Base-by-base conservation (phyloP, 2,329 filamentous ascomycete species). In the Exophiala mesophila region DNA sequence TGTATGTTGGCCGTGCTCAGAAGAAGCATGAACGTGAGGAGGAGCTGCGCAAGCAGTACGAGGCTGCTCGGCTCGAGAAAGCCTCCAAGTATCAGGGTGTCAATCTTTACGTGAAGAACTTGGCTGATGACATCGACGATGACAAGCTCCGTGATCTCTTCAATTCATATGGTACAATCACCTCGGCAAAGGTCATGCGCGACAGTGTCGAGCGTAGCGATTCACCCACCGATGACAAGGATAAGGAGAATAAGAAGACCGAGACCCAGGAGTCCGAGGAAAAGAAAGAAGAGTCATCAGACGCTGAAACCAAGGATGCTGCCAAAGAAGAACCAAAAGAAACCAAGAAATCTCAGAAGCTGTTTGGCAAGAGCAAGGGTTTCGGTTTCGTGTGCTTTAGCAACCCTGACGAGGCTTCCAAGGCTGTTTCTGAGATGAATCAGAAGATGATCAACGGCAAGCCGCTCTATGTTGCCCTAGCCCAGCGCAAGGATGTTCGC, bases 21-120 rank as follows among this genome's bases (percentile, higher is more conserved):
- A 98, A 98, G 86, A 98, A 98, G 79, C 92, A 97, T 67, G 92
- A 98, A 76, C 92, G 92, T 61, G 92, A 98, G 76, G 92, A 98
- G 74, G 92, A 98, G 72, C 83, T 98, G 49, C 89, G 92, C 73
- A 94, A 88, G 77, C 94, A 95, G 63, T 97, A 98, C 69, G 92
- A 98, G 72, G 90, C 90, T 61, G 88, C 88, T 59, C 90, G 92
- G 60, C 77, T 94, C 60, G 92, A 98, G 79, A 98, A 98, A 78
- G 89, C 88, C 67, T 94, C 81, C 74, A 98, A 98, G 77, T 98
- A 98, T 73, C 88, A 95, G 73, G 92, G 92, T 57, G 92, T 98
- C 68, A 98, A 98, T 76, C 79, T 98, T 36, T 98, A 98, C 75
- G 92, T 98, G 73, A 98, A 98, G 83, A 98, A 98, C 72, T 76